Conservation (phyloP, 2,329 filamentous ascomycete species). For the Aspergillus clavatus region DNA sequence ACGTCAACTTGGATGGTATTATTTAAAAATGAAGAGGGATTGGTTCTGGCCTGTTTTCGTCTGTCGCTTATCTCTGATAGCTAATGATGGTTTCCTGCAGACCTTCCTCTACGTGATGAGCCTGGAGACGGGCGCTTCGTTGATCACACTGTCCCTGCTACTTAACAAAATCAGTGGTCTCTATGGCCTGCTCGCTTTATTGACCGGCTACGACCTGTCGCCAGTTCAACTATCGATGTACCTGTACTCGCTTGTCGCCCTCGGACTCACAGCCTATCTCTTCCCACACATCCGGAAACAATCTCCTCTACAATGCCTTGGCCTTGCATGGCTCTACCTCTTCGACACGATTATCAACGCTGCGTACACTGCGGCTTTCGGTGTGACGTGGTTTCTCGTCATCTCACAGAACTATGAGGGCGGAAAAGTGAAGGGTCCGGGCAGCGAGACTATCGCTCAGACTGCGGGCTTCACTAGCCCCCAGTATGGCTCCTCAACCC, state of each 20-base stretch:
- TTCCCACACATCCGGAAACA: slow-evolving; percentile 75
- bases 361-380: slow-evolving; percentile 76
- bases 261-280: slow-evolving; percentile 64
- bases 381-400: slow-evolving; percentile 79
- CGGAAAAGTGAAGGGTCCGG: slow-evolving; percentile 43
- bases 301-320: slow-evolving; percentile 71
- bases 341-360: slow-evolving; percentile 78
- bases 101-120: slow-evolving; percentile 81
- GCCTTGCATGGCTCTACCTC: slow-evolving; percentile 79
- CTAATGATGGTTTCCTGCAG: slow-evolving; percentile 43
- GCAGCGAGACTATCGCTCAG: slow-evolving; percentile 55
- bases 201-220: slow-evolving; percentile 81
- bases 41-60: not conserved
- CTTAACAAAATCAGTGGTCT: slow-evolving; percentile 91
- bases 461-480: slow-evolving; percentile 62
- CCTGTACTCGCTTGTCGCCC: slow-evolving; percentile 72
- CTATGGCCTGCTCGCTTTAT: slow-evolving; percentile 81
- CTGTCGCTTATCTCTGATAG: not conserved
- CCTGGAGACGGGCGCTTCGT: slow-evolving; percentile 77
- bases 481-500: slow-evolving; percentile 56
- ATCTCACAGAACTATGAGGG: slow-evolving; percentile 54
- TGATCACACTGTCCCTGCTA: slow-evolving; percentile 75
- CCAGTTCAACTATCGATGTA: slow-evolving; percentile 85
- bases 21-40: not conserved
- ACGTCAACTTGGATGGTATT: slow-evolving; percentile 13